These are phyloP conservation scores for Sphagnum fallax DNA, from an alignment of 228 moss, liverwort and hornwort genomes.

Conservation along the genomic window DNA sequence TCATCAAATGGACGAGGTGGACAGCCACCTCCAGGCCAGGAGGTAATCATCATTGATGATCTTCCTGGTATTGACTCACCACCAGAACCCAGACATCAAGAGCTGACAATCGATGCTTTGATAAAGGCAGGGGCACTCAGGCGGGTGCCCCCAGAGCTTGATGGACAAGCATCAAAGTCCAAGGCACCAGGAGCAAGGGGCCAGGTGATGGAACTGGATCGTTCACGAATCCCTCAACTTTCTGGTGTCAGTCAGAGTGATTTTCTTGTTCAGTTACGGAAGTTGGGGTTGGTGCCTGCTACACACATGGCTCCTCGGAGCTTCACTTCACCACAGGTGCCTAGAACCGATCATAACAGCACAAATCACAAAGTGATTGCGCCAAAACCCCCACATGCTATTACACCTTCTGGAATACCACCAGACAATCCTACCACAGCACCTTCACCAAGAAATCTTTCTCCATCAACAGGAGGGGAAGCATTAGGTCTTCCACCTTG, in stretches of 20 bases:
- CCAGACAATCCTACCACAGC: not conserved
- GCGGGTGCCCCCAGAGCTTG: conserved; percentile 4
- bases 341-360: not conserved
- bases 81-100: conserved; percentile 3
- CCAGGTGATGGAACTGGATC: conserved; percentile 23
- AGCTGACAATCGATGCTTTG: conserved; percentile 9
- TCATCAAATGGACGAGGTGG: not conserved
- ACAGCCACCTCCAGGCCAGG: conserved; percentile 7
- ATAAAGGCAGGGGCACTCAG: conserved; percentile 18
- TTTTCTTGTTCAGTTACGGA: conserved; percentile 15
- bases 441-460: not conserved
- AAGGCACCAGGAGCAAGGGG: conserved; percentile 1
- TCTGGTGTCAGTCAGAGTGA: conserved; percentile 7
- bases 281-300: conserved; percentile 22
- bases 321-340: not conserved
- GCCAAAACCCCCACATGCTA: not conserved
- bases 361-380: not conserved
- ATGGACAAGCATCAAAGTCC: not conserved
- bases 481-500: conserved; percentile 19
- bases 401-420: not conserved
- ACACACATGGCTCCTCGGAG: conserved; percentile 6
- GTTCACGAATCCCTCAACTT: conserved; percentile 16
- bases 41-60: conserved; percentile 22
- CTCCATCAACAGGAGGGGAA: not conserved
- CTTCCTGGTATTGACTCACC: conserved; percentile 5